Evolutionary conservation across 169 alveolate genomes (phyloP).

Genomic region (Perkinsus olseni): DNA sequence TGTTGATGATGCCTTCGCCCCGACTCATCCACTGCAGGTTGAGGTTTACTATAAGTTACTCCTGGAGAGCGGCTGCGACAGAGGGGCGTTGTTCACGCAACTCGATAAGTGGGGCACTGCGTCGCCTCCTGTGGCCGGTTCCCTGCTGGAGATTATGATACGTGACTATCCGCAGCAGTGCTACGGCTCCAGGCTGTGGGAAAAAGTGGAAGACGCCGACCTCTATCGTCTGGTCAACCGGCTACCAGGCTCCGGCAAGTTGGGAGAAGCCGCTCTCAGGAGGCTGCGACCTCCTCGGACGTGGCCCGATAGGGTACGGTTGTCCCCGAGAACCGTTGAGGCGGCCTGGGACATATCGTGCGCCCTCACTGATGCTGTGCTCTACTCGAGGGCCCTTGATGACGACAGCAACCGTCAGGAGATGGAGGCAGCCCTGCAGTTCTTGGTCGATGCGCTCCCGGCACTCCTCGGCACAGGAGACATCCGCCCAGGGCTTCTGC

Average conservation of each 20-base stretch:
- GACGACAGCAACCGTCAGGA: background rate
- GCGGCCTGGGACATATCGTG: background rate
- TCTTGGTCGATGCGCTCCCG: background rate
- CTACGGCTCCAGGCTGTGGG: background rate
- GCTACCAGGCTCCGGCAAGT: background rate
- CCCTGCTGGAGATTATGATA: background rate
- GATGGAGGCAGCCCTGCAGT: background rate
- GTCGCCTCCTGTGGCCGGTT: background rate
- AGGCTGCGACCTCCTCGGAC: background rate
- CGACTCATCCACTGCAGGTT: background rate
- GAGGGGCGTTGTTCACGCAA: background rate
- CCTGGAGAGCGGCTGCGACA: background rate
- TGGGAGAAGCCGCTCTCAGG: background rate
- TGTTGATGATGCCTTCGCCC: background rate
- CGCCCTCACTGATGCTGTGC: background rate
- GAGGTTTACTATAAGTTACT: background rate
- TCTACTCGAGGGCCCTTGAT: background rate
- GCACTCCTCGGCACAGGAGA: background rate
- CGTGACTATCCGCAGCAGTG: background rate
- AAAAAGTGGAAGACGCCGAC: background rate
- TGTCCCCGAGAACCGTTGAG: background rate
- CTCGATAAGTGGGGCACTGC: background rate
- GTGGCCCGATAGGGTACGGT: background rate
- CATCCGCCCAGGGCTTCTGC: background rate
- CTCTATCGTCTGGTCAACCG: background rate